Conservation (phyloP, 1,139 yeast species). For the Pichia sp. region DNA sequence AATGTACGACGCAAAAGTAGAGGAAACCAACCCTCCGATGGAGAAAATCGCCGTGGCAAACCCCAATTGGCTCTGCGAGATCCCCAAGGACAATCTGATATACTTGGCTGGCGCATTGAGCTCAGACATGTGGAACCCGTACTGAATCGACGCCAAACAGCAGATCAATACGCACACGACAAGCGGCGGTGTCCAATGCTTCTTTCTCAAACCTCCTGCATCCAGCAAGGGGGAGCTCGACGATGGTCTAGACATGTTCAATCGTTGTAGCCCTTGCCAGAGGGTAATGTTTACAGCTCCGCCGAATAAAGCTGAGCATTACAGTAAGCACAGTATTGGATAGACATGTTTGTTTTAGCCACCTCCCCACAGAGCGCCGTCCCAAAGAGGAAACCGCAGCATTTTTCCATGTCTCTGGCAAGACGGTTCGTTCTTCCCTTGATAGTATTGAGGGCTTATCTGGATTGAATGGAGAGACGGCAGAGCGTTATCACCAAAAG, state of each 20-base stretch:
- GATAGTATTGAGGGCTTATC: no score
- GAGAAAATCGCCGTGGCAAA: slow-evolving; percentile 79
- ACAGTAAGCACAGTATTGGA: no score
- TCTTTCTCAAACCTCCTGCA: not conserved
- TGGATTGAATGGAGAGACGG: no score
- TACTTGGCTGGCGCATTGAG: slow-evolving; percentile 76
- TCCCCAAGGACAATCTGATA: slow-evolving; percentile 30
- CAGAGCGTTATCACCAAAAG: no score
- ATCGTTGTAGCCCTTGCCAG: no score
- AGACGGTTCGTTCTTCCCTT: not conserved
- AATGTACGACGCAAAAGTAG: slow-evolving; percentile 65
- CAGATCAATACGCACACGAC: slow-evolving; percentile 40
- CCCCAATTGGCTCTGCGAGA: slow-evolving; percentile 58
- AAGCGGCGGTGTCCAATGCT: slow-evolving; percentile 23
- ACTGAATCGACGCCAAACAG: slow-evolving; percentile 75
- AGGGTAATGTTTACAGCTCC: no score
- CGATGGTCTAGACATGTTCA: not conserved
- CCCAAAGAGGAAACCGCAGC: not conserved
- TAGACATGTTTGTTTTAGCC: not conserved
- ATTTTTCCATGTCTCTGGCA: slow-evolving; percentile 1
- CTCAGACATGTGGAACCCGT: slow-evolving; percentile 88
- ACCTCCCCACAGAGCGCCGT: not conserved
- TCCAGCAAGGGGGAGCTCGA: slow-evolving; percentile 11
- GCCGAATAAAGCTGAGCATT: no score
- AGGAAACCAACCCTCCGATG: slow-evolving; percentile 81